Base-by-base conservation (phyloP, 1,284 basidiomycete genomes). In the Cystobasidium sp. region DNA sequence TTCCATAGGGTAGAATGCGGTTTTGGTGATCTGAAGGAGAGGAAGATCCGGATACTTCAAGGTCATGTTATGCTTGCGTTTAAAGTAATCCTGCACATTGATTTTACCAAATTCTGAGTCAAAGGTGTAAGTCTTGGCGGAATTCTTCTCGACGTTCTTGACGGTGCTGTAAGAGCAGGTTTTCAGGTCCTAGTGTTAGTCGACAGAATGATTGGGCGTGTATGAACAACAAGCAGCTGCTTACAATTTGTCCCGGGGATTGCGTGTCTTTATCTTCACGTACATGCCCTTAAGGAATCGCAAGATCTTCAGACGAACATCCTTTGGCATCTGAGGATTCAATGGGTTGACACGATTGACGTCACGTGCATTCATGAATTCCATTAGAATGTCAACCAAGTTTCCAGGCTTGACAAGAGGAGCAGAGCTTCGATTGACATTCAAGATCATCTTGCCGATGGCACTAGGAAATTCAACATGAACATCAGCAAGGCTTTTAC, bases 1-100 rank as follows among this genome's bases (percentile, higher is more conserved):
- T 46, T 71, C 69, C 37, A 71, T 37, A 6, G 69, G 69, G 9
- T 56, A 44, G 22, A 31, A 69, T 8, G 55, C 46, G 6, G 16
- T 61, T 18, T 58, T 61, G 6, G 68, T 61, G 8, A 69, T 49
- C 20, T 58, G 37, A 47, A 69, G 39, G 22, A 69, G 41, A 24
- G 68, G 68, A 55, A 69, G 22, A 39, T 69, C 55, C 16, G 68
- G 68, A n/a, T 58, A 31, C 18, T 62, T 61, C 43, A 69, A 56
- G 4, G 20, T 69, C 9, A 69, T 49, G 24, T 69, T 69, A 16
- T 69, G 58, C 43, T 46, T 69, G 8, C n/a, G 12, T 20, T 22
- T 37, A 24, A 61, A 69, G 20, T 69, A 61, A 6, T 59, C 46
- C 8, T 51, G 10, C 1, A 69, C 58, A 31, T 22, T 59, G 1